Evolutionary conservation across 805 yeast genomes (phyloP), one percentile per base, ranked within the genome.

Genomic region (Candida argentea): DNA sequence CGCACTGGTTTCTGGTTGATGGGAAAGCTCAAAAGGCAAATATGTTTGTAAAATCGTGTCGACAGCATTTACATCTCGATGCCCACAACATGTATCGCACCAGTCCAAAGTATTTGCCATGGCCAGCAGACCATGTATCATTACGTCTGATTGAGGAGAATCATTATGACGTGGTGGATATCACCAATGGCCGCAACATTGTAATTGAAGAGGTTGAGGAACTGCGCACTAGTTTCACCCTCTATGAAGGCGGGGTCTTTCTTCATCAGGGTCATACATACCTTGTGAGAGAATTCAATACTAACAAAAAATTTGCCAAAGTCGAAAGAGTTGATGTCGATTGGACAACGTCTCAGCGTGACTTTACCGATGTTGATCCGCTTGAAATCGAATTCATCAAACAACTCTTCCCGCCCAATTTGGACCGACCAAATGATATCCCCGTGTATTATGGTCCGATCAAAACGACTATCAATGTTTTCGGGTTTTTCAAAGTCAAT

Each of bases 211-310:
- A 80, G 41, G 71, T 91, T 13, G 97, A 91, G 45, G 83, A 82
- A 5, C 76, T 84, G 22, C 65, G 99, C 43, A 83, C 93, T 1
- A 77, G 86, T 30, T 91, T 91, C 51, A 85, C 97, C 0, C 47
- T 89, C 2, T 91, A 91, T 50, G 77, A 71, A 44, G 98, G 98
- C 2, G 98, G 91, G 0, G 86, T 91, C 2, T 86, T 82, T 39
- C 70, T 89, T 24, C 96, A 91, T 48, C 97, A 91, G 52, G 99
- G 99, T 5, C 67, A 72, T 36, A 84, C 96, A 1, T 89, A 86
- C 43, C 50, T 91, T 22, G 91, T 91, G 0, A 68, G 79, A 27
- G 94, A 86, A 41, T 79, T 91, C 44, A 80, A 86, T 38, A 61
- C 81, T 0, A 84, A 83, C 22, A 79, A 72, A n/a, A 68, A 65